Evolutionary conservation across 768 basidiomycete species (phyloP), one percentile per base, ranked within the genome.

Genomic region (Lentinula guzmanii): DNA sequence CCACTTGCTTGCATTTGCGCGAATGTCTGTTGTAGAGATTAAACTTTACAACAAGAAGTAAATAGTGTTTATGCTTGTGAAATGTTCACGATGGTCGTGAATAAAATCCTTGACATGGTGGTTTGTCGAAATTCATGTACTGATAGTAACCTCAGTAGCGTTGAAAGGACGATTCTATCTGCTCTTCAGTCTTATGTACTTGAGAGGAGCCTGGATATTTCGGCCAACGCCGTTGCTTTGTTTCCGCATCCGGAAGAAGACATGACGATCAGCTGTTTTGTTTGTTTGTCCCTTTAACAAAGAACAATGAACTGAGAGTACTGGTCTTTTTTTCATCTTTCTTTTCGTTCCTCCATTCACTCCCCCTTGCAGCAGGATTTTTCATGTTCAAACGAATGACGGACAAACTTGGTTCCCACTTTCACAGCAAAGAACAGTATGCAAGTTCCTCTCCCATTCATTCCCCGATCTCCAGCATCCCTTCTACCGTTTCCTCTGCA

Each of bases 351-450:
- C 59, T 61, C 58, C 43, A 59, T 39, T 39, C 42, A 39, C 58
- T 60, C 35, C 28, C 54, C 4, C 48, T 55, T 24, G n/a, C 53
- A 46, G 21, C 58, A 13, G 33, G 42, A 16, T 64, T 63, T 71
- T 71, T 72, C 68, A 79, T 79, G 75, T 75, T 83, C 58, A 81
- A 76, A 72, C 74, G 79, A 68, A 82, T 84, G 81, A 76, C 82
- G 18, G 77, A 78, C 64, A 81, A 75, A 70, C 68, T 82, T 45
- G 74, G 76, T 28, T 70, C 75, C 11, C 79, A 80, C 62, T 48
- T 52, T 43, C 58, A 59, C 51, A 28, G 35, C 13, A 52, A 62
- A 37, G 45, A 57, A 13, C 50, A 45, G n/a, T 28, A 39, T 39
- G 13, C 21, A 1, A 18, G 7, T 31, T 28, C 65, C 11, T 39